Conservation (phyloP, 495 filamentous ascomycete genomes). For the Trichoderma gamsii region DNA sequence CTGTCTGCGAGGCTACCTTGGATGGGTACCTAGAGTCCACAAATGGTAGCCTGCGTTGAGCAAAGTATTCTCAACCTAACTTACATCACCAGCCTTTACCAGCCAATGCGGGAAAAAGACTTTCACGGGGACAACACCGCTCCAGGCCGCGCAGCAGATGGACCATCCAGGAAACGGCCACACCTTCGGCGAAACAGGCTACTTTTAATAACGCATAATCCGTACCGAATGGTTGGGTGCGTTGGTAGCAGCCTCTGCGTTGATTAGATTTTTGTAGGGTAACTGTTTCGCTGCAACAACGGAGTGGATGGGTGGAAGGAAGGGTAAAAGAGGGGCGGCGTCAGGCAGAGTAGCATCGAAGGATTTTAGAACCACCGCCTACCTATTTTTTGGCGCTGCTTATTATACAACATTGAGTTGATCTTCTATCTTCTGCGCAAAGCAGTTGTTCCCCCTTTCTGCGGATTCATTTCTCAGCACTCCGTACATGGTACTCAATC, state of each 20-base stretch:
- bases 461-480: background rate
- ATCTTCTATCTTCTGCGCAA: no score
- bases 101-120: no score
- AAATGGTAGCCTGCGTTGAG: no score
- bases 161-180: no score
- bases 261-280: background rate
- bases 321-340: conserved; percentile 13
- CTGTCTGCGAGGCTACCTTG: no score
- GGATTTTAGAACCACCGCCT: background rate
- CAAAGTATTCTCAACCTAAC: no score
- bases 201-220: conserved; percentile 4
- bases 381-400: background rate
- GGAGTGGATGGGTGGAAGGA: conserved; percentile 6
- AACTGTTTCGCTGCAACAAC: background rate
- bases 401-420: background rate
- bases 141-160: no score
- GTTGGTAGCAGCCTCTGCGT: background rate
- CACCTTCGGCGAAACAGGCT: background rate
- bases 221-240: conserved; percentile 5
- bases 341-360: background rate
- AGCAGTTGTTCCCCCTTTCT: background rate
- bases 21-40: no score
- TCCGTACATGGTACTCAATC: background rate
- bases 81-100: no score
- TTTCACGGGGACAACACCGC: background rate